These are phyloP conservation scores for Aureobasidium melanogenum DNA, from an alignment of 2,329 filamentous ascomycete species.

Conservation along the genomic window DNA sequence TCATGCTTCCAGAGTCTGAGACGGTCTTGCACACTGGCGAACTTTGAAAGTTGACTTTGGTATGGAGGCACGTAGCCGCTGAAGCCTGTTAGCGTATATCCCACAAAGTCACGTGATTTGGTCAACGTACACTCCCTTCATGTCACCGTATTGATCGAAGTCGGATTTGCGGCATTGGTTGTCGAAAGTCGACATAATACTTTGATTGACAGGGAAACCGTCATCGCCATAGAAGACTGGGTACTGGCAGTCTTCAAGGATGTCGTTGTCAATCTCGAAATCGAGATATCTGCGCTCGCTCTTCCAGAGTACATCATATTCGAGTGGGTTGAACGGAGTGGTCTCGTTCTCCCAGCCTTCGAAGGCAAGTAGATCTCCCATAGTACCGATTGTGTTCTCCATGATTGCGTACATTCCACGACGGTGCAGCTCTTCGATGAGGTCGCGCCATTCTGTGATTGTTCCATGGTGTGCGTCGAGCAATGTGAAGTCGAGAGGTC, in stretches of 20 bases:
- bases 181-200: constrained; percentile 22
- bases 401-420: constrained; percentile 57
- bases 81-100: too few species aligned
- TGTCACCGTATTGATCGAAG: constrained; percentile 47
- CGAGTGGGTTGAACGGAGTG: constrained; percentile 46
- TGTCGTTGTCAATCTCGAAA: constrained; percentile 46
- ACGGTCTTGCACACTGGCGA: constrained; percentile 58
- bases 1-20: constrained; percentile 54
- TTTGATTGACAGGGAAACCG: constrained; percentile 43
- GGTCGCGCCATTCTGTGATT: constrained; percentile 48
- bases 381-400: constrained; percentile 57
- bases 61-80: constrained; percentile 54
- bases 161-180: constrained; percentile 3
- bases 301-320: constrained; percentile 53
- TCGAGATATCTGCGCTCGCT: constrained; percentile 46
- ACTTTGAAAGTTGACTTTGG: constrained; percentile 56
- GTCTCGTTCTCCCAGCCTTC: constrained; percentile 50
- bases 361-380: constrained; percentile 56
- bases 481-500: constrained; percentile 52
- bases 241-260: constrained; percentile 42
- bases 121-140: constrained; percentile 56
- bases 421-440: constrained; percentile 50
- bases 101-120: too few species aligned
- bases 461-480: constrained; percentile 56
- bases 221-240: constrained; percentile 54